These are phyloP conservation scores for Falciphora oryzae DNA, from an alignment of 2,329 filamentous ascomycete species.

Conservation along the genomic window DNA sequence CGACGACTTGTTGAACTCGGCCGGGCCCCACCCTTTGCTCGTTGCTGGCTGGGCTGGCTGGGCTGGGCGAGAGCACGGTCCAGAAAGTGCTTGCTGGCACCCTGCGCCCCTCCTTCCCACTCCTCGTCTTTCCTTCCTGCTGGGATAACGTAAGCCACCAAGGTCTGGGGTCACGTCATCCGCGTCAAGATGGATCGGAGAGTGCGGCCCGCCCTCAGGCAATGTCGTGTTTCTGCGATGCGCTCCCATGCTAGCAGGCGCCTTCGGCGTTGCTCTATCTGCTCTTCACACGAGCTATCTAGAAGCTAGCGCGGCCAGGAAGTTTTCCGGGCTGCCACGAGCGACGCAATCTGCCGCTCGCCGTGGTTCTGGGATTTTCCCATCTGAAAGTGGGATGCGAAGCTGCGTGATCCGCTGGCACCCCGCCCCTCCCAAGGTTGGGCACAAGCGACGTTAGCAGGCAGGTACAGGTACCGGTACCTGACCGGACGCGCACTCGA, in stretches of 20 bases:
- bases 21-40: not conserved
- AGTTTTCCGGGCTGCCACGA: not conserved
- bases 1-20: slow-evolving; percentile 4
- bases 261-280: not conserved
- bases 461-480: slow-evolving; percentile 14
- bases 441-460: not conserved
- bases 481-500: slow-evolving; percentile 1
- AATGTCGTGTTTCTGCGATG: not conserved
- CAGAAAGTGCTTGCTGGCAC: too few species aligned
- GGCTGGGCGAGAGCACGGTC: too few species aligned
- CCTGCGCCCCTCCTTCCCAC: too few species aligned
- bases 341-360: not conserved
- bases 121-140: too few species aligned
- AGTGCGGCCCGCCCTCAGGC: not conserved
- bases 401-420: not conserved
- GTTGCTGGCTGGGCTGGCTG: not conserved
- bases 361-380: not conserved
- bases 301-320: not conserved
- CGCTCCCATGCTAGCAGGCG: not conserved
- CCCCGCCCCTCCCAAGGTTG: not conserved
- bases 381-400: not conserved
- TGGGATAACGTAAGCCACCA: not conserved
- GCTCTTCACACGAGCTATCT: not conserved
- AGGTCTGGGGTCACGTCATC: not conserved
- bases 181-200: not conserved